These are phyloP conservation scores for Huntiella omanensis DNA, from an alignment of 2,329 filamentous ascomycete genomes.

Conservation along the genomic window DNA sequence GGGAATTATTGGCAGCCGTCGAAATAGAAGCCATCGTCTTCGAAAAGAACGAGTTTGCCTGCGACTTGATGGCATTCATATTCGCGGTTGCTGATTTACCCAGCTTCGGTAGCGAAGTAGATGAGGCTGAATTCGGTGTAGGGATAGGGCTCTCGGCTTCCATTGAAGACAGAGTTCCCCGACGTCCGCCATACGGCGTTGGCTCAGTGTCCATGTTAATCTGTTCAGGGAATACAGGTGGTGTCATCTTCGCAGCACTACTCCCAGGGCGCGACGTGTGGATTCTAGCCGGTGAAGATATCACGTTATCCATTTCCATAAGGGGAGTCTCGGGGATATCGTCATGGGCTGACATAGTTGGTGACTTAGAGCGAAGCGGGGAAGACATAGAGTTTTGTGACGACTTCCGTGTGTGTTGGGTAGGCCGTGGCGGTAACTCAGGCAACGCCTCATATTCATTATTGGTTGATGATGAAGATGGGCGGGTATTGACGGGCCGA, in stretches of 20 bases:
- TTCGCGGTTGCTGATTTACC: conserved; percentile 2
- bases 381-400: not conserved
- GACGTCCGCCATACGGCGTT: conserved; percentile 9
- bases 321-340: not conserved
- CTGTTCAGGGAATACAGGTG: conserved; percentile 8
- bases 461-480: not conserved
- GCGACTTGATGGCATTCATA: conserved; percentile 8
- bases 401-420: not conserved
- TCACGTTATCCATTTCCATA: conserved; percentile 3
- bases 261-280: not conserved
- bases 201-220: conserved; percentile 9
- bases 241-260: conserved; percentile 1
- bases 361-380: not conserved
- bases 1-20: not conserved
- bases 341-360: not conserved
- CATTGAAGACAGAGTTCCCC: conserved; percentile 10
- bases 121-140: not conserved
- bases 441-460: not conserved
- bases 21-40: conserved; percentile 5
- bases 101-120: not conserved
- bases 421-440: not conserved
- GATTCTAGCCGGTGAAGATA: conserved; percentile 1
- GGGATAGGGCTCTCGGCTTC: conserved; percentile 5
- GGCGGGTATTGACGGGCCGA: not conserved
- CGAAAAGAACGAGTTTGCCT: conserved; percentile 9